These are phyloP conservation scores for Aspergillus niger DNA, from an alignment of 2,329 filamentous ascomycete genomes.

Conservation along the genomic window DNA sequence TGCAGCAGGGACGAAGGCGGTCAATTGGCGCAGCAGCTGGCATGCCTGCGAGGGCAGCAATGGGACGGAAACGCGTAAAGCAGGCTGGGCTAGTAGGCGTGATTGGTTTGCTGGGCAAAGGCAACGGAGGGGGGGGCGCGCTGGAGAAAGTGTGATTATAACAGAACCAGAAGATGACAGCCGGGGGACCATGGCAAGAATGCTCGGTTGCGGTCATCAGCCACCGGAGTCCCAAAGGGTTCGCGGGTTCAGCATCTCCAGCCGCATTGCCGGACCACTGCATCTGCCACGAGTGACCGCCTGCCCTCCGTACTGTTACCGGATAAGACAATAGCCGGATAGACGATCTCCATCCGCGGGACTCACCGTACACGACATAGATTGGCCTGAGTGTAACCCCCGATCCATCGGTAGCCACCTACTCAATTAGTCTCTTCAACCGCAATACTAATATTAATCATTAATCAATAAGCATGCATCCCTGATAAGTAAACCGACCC, in stretches of 20 bases:
- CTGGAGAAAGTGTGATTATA: constrained; percentile 5
- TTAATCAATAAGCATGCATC: not conserved
- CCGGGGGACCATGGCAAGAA: not conserved
- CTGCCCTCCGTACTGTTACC: not conserved
- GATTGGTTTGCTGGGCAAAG: not conserved
- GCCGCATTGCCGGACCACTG: not conserved
- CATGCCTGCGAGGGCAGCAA: not conserved
- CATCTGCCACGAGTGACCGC: constrained; percentile 1
- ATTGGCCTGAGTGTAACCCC: not conserved
- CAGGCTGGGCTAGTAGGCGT: not conserved
- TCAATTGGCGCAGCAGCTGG: constrained; percentile 2
- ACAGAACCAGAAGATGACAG: not conserved
- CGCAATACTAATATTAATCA: not conserved
- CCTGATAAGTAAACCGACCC: not conserved
- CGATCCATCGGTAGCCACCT: not conserved
- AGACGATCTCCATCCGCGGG: not conserved
- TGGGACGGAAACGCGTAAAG: not conserved
- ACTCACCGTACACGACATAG: not conserved
- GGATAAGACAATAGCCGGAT: not conserved
- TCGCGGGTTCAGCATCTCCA: not conserved
- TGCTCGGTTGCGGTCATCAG: constrained; percentile 1
- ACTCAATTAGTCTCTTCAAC: not conserved
- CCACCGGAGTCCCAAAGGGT: not conserved
- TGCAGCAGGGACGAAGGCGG: constrained; percentile 1
- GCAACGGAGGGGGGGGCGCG: not conserved